Base-by-base conservation (phyloP, 139 green algal species). In the Volvox africanus region DNA sequence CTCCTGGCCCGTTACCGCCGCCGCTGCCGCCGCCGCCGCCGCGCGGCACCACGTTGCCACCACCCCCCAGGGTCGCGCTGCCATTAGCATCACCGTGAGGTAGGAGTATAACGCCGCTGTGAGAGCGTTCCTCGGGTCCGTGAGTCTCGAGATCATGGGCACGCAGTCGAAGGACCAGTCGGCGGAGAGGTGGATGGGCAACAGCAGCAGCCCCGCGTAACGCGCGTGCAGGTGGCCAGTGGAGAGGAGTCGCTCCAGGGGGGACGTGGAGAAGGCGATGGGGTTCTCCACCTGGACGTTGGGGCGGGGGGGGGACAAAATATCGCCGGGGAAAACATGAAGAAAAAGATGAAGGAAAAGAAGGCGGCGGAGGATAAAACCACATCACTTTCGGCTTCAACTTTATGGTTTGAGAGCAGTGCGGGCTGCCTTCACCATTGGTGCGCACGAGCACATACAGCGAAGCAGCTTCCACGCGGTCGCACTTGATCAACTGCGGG, bases 141-240 rank as follows among this genome's bases (percentile, higher is more conserved):
- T 26, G 11, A 92, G 36, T 20, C 24, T 26, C 24, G 93, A 87
- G 6, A 98, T 92, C 36, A 96, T 88, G 0, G 95, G 93, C 9
- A 98, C 91, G 91, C 96, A 98, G 36, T 75, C 81, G 89, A 95
- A 97, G 19, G 96, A 98, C 96, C 96, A 98, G 93, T 98, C 96
- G 2, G 95, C 95, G 18, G 95, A 97, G 77, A 98, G 92, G 37
- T 94, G 92, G 24, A 89, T 19, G 0, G 96, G 96, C 55, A 77
- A 78, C 30, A 97, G 62, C 90, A 98, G 93, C 61, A 97, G 92
- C 24, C 75, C 65, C 26, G 88, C 90, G 92, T 98, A 98, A 21
- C 80, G 91, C 1, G 94, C 92, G 84, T 98, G 96, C 37, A 98
- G 93, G 91, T 97, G 92, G 30, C 82, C 91, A 0, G 92, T 96